A percentile compares a stretch with the other conserved stretches of the same genome.
Evolutionary conservation across 345 rosid species (phyloP).

Genomic region (Hibiscus trionum): DNA sequence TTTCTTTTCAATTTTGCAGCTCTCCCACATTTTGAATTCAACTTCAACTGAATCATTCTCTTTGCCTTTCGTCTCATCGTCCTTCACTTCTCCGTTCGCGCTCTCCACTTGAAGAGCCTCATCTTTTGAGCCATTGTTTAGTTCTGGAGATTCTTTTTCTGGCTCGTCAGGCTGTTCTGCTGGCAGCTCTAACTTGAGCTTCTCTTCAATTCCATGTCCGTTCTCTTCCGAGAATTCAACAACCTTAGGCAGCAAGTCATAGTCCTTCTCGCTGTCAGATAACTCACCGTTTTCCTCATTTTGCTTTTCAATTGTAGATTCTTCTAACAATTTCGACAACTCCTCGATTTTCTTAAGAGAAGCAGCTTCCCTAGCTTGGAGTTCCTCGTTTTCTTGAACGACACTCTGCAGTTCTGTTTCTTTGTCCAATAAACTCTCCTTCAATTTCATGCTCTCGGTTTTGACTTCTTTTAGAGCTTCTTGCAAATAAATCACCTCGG

Average conservation of each 20-base stretch:
- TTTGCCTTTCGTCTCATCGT: slow-evolving; percentile 42
- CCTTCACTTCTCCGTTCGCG: slow-evolving; percentile 40
- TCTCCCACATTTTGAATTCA: slow-evolving; percentile 96
- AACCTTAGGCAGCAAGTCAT: slow-evolving; percentile 89
- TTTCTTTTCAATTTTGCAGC: slow-evolving; percentile 96
- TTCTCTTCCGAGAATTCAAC: slow-evolving; percentile 93
- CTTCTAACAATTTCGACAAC: slow-evolving; percentile 73
- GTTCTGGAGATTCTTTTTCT: slow-evolving; percentile 33
- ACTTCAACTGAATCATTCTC: slow-evolving; percentile 67
- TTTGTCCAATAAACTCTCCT: slow-evolving; percentile 69
- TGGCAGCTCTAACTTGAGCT: slow-evolving; percentile 37
- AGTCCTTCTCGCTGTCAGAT: slow-evolving; percentile 80
- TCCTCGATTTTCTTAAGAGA: slow-evolving; percentile 63
- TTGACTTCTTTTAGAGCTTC: slow-evolving; percentile 64
- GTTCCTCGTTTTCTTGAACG: slow-evolving; percentile 66
- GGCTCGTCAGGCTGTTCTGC: slow-evolving; percentile 28
- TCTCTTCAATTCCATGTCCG: slow-evolving; percentile 73
- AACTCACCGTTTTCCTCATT: slow-evolving; percentile 66
- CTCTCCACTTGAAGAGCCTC: slow-evolving; percentile 31
- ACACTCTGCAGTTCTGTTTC: slow-evolving; percentile 68
- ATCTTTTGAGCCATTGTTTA: slow-evolving; percentile 20
- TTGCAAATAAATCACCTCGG: slow-evolving; percentile 69
- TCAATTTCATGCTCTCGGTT: slow-evolving; percentile 64
- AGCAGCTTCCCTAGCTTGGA: slow-evolving; percentile 50
- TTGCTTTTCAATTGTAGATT: slow-evolving; percentile 51